Conservation (phyloP, 169 alveolate genomes). For the Perkinsus marinus region DNA sequence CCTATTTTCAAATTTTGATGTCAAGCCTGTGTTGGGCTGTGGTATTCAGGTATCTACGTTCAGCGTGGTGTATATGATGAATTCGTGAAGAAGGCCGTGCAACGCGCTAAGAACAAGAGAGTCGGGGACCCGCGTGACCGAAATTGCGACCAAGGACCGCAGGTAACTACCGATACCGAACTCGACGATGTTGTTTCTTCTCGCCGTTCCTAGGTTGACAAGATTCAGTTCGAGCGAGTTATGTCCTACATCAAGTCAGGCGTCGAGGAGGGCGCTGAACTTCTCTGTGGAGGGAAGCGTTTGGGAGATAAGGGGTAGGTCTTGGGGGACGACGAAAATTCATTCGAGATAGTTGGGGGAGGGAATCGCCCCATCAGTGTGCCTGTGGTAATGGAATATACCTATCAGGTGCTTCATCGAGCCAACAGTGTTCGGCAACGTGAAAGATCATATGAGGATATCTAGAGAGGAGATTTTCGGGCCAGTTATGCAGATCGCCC, state of each 20-base stretch:
- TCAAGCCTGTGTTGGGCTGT: neutral
- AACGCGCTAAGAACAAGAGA: slow-evolving; percentile 2
- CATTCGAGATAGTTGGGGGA: no score
- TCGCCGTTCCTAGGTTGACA: slow-evolving; percentile 27
- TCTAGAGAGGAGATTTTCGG: slow-evolving; percentile 72
- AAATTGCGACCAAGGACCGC: slow-evolving; percentile 58
- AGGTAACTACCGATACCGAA: neutral
- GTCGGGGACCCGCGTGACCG: slow-evolving; percentile 45
- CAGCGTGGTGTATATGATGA: slow-evolving; percentile 55
- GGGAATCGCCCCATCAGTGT: no score
- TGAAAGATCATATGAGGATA: slow-evolving; percentile 53
- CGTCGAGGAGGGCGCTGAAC: slow-evolving; percentile 53
- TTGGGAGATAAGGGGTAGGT: slow-evolving; percentile 33
- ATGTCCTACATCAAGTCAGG: slow-evolving; percentile 46
- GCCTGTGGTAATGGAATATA: no score
- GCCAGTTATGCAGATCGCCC: slow-evolving; percentile 41
- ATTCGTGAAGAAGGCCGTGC: slow-evolving; percentile 35
- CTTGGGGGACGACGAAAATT: neutral
- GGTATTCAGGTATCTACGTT: slow-evolving; percentile 36
- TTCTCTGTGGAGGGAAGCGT: slow-evolving; percentile 56
- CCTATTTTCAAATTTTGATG: no score
- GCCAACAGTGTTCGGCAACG: slow-evolving; percentile 62
- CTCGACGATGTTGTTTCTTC: neutral
- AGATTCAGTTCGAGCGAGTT: slow-evolving; percentile 39
- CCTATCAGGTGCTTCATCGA: slow-evolving; percentile 46